Evolutionary conservation across 2,329 filamentous ascomycete genomes (phyloP).

Genomic region (Taxawa tesnikishii): DNA sequence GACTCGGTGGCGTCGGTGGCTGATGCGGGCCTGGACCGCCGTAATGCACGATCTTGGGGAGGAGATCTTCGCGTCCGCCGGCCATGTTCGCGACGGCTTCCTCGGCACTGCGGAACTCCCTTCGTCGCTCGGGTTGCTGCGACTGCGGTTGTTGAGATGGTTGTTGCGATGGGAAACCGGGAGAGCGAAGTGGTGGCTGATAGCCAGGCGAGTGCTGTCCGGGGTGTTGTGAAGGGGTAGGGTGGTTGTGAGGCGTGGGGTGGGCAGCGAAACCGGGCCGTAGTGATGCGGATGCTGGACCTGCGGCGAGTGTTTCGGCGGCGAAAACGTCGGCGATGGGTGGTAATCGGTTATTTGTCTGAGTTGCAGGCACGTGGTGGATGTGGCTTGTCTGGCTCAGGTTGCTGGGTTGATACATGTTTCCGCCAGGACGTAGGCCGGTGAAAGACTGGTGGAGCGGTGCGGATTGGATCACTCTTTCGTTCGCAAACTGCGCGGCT

Average conservation of each 20-base stretch:
- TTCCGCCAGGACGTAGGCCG: slow-evolving; percentile 56
- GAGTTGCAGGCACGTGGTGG: slow-evolving; percentile 74
- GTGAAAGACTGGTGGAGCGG: slow-evolving; percentile 93
- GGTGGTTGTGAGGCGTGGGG: slow-evolving; percentile 12
- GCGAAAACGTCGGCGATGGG: slow-evolving; percentile 93
- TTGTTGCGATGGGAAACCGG: slow-evolving; percentile 50
- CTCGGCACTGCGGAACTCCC: slow-evolving; percentile 91
- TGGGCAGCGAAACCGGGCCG: slow-evolving; percentile 20
- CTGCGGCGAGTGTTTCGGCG: slow-evolving; percentile 50
- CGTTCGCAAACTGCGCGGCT: slow-evolving; percentile 81
- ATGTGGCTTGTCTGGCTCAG: slow-evolving; percentile 79
- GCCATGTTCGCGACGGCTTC: slow-evolving; percentile 85
- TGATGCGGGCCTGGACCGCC: slow-evolving; percentile 87
- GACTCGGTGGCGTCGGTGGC: slow-evolving; percentile 68
- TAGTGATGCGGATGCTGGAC: slow-evolving; percentile 6
- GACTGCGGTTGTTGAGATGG: slow-evolving; percentile 38
- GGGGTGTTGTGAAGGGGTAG: slow-evolving; percentile 31
- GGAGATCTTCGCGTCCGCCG: slow-evolving; percentile 80
- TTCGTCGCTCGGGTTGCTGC: slow-evolving; percentile 44
- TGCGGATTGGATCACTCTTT: slow-evolving; percentile 93
- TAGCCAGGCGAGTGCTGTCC: slow-evolving; percentile 52
- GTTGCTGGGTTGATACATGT: slow-evolving; percentile 65
- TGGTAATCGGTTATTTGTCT: slow-evolving; percentile 83
- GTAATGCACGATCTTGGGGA: slow-evolving; percentile 92
- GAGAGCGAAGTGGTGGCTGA: slow-evolving; percentile 63